These are phyloP conservation scores for Allium fistulosum DNA, from an alignment of 106 monocot genomes.

Conservation along the genomic window DNA sequence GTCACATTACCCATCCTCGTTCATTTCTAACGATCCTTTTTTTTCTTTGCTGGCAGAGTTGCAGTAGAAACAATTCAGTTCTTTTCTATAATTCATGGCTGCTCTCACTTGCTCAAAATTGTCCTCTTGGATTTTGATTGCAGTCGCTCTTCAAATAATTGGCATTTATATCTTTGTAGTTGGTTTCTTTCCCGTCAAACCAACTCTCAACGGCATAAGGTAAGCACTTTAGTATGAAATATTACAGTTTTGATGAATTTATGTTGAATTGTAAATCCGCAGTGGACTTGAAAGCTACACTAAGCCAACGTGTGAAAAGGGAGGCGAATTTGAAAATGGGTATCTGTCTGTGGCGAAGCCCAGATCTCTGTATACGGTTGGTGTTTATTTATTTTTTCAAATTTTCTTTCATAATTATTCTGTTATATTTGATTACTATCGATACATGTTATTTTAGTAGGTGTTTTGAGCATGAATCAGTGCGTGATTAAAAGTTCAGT, in stretches of 20 bases:
- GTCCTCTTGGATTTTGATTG: conserved; percentile 28
- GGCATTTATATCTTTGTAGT: conserved; percentile 69
- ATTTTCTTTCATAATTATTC: background rate
- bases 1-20: too few species aligned
- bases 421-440: background rate
- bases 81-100: too few species aligned
- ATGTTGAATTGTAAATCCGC: conserved; percentile 1
- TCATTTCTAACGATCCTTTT: too few species aligned
- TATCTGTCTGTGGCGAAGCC: conserved; percentile 44
- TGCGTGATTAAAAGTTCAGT: too few species aligned
- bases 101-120: conserved; percentile 32
- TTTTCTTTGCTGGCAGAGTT: too few species aligned
- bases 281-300: conserved; percentile 81
- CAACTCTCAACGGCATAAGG: conserved; percentile 79
- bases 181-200: conserved; percentile 91
- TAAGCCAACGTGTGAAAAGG: conserved; percentile 45
- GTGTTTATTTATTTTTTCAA: background rate
- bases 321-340: conserved; percentile 6
- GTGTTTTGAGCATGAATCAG: too few species aligned
- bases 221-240: conserved; percentile 9
- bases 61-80: too few species aligned
- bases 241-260: background rate
- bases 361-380: conserved; percentile 57
- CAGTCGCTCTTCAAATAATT: conserved; percentile 65
- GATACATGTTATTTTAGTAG: too few species aligned